Evolutionary conservation across 331 rosid species (phyloP), one percentile per base, ranked within the genome.

Genomic region (Cydonia oblonga): DNA sequence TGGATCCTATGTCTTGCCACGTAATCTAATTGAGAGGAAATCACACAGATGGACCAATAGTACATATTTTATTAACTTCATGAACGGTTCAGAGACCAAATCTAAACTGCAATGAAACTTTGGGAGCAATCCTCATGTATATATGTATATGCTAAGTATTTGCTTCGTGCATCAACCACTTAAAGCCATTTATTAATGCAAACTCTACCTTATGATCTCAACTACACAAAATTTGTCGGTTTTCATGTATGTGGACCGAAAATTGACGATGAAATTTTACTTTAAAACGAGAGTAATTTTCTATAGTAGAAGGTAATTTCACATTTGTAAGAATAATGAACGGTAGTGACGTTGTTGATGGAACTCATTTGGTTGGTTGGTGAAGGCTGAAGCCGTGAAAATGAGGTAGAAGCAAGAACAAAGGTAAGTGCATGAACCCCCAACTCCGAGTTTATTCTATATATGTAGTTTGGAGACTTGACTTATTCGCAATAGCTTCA

Each of bases 401-500:
- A 49, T 69, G 82, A 78, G 76, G 82, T 66, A 52, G 42, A 72
- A 70, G 69, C 19, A 68, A 70, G 79, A 75, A 76, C 35, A 38
- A 22, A 63, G 76, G 58, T 5, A 33, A 75, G 75, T 67, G 23
- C 66, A 19, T 16, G 74, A 78, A 81, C 54, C 8, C 8, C 68
- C 33, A 3, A 67, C 42, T 35, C 42, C 13, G 0, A 35, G 69
- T 78, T 67, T 9, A n/a, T 19, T 35, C 28, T 46, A 4, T 25
- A 4, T 25, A 16, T 58, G 35, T 56, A 42, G 56, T 60, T 15
- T 44, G 60, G 54, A 63, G 73, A 69, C 70, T 85, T 83, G 88
- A 81, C 88, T 68, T 8, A 49, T 46, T 69, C 64, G 49, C 74
- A 59, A 20, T 24, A 9, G 57, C 26, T 57, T 71, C 13, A 32